Base-by-base conservation (phyloP, 345 rosid species). In the Eucalyptus sp. region DNA sequence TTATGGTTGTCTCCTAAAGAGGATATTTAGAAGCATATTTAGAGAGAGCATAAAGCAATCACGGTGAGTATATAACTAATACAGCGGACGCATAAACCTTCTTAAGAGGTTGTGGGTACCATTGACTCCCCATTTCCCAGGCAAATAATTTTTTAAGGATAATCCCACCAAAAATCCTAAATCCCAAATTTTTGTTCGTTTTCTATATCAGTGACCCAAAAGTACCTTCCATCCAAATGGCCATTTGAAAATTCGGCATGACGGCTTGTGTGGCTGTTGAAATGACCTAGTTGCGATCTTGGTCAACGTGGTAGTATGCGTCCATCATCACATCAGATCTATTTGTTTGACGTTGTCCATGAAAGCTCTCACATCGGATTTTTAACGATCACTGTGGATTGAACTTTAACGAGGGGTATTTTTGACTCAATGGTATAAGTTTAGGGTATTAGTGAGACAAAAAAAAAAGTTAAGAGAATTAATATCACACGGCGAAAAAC, bases 231-330 rank as follows among this genome's bases (percentile, higher is more conserved):
- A 60, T 60, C 31, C 15, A 27, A 27, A 14, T 62, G 68, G 33
- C 17, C 33, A 62, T 62, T 52, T 52, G 56, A 52, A 52, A 52
- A 52, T 52, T 18, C 0, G 24, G 56, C 56, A 18, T 52, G 10
- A 52, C 4, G 4, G 24, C 9, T 0, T 0, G 24, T 4, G 1
- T 52, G 56, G 10, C 56, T 51, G 4, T 52, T 52, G 56, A 52
- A 52, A 3, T 52, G 56, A 52, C 24, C 24, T 52, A 52, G 56
- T 0, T 52, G 9, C 24, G 9, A 17, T 29, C 9, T 27, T 29
- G 31, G 68, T 62, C 31, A n/a, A 62, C 2, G 1, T 62, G 14
- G 68, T 27, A 62, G 68, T 3, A 27, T 62, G 17, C 9, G 4
- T 3, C 68, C 68, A 62, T 62, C 15, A 13, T 4, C 68, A 13